Base-by-base conservation (phyloP, 176 grass and related monocot genomes). In the Carex scoparia region DNA sequence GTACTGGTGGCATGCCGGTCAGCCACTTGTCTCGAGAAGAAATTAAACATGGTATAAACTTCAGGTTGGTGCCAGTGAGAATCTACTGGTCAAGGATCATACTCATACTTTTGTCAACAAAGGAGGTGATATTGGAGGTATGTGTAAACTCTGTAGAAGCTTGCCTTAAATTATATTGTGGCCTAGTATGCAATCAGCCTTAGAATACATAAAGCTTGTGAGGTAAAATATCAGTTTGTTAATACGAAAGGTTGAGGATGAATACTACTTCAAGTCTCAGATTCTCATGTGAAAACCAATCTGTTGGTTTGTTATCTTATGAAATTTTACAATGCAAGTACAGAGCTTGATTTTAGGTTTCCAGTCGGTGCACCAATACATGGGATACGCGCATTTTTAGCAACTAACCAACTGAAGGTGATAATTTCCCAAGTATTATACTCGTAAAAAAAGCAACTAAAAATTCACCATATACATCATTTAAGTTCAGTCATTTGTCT, bases 261-360 rank as follows among this genome's bases (percentile, higher is more conserved):
- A 30, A 76, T 76, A 53, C 42, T 54, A 76, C 44, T 76, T 30
- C 44, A 76, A 53, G 7, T 28, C 46, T 76, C 71, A 31, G 3
- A 53, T 54, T 54, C 19, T 76, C 71, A 31, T 54, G 19, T 76
- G 23, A 76, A 51, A 76, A 48, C 49, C 2, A 18, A 55, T 78
- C 51, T 78, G 19, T 44, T 77, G 23, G 4, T 55, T 55, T 78
- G n/a, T 30, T 76, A 76, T 57, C 74, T 78, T 56, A 10, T 67
- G 69, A 79, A 56, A 80, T 87, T 81, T 40, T 40, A 56, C 62
- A 32, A 31, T 83, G 44, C 46, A 82, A 53, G 19, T 85, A 86
- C 89, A 98, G 95, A 98, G 81, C 95, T 98, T 85, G 95, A 98
- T 94, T 98, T 98, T 87, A 88, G 95, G 49, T 98, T 98, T 86